A percentile compares a stretch with the other conserved stretches of the same genome.
Evolutionary conservation across 2,329 filamentous ascomycete genomes (phyloP).

Genomic region (Daldinia sp.): DNA sequence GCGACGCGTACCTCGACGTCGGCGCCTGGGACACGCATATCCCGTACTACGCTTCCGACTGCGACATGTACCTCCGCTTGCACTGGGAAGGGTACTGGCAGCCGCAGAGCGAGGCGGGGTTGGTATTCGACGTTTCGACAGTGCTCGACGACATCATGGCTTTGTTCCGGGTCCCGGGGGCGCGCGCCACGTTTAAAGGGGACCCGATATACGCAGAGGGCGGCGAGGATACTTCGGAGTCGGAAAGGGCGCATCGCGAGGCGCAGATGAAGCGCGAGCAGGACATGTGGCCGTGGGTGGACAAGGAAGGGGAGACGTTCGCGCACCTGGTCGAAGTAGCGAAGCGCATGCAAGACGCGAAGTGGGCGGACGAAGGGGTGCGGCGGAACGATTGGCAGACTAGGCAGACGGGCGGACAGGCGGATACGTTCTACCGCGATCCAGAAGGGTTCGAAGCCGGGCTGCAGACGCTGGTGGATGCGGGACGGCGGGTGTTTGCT

Average conservation of each 20-base stretch:
- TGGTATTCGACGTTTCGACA: constrained; percentile 58
- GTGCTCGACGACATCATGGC: constrained; percentile 59
- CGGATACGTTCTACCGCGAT: constrained; percentile 60
- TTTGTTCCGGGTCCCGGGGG: constrained; percentile 56
- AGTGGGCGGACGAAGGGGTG: constrained; percentile 43
- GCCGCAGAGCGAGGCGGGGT: constrained; percentile 54
- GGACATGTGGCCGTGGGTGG: constrained; percentile 50
- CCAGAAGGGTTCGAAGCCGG: constrained; percentile 54
- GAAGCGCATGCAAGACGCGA: constrained; percentile 50
- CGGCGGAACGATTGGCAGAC: constrained; percentile 57
- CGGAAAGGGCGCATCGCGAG: constrained; percentile 44
- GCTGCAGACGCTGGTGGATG: constrained; percentile 52
- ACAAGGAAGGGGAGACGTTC: constrained; percentile 54
- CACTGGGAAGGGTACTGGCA: constrained; percentile 58
- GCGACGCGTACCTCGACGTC: constrained; percentile 57
- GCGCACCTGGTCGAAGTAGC: constrained; percentile 53
- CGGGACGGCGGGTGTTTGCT: constrained; percentile 53
- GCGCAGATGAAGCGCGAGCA: constrained; percentile 49
- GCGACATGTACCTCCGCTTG: constrained; percentile 59
- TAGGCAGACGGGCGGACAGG: constrained; percentile 57
- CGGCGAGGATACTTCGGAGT: constrained; percentile 20
- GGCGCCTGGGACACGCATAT: constrained; percentile 64
- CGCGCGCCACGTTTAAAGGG: constrained; percentile 51
- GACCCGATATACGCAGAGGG: constrained; percentile 50
- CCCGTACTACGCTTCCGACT: constrained; percentile 61